phyloP scores from a whole-genome alignment of 306 rosid species.

The Spatholobus suberectus region DNA sequence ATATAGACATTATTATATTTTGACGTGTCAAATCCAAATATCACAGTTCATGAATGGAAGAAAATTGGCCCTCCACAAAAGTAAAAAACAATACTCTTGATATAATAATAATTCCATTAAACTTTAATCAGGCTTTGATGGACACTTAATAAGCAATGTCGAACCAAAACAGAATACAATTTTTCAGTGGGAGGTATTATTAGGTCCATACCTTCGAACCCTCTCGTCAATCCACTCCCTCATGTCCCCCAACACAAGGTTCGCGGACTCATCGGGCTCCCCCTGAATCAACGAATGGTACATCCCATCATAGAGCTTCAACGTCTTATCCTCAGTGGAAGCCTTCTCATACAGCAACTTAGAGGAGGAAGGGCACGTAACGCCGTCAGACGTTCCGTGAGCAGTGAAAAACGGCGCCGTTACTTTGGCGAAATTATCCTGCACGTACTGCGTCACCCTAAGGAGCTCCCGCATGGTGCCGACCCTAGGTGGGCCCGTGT shows the following conservation, averaged over 20 bases:
- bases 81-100: no score
- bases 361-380: slow-evolving; percentile 89
- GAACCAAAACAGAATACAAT: neutral
- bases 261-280: slow-evolving; percentile 79
- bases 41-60: no score
- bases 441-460: slow-evolving; percentile 81
- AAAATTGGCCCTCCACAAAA: no score
- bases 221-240: slow-evolving; percentile 90
- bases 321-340: slow-evolving; percentile 72
- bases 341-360: slow-evolving; percentile 78
- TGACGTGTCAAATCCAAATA: no score
- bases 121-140: neutral
- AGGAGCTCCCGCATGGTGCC: slow-evolving; percentile 95
- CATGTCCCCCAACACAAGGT: slow-evolving; percentile 75
- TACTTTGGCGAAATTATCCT: slow-evolving; percentile 74
- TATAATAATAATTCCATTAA: slow-evolving; percentile 13
- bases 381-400: slow-evolving; percentile 86
- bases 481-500: slow-evolving; percentile 89
- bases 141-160: neutral
- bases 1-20: no score
- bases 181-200: neutral
- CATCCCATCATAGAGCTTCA: slow-evolving; percentile 95
- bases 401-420: slow-evolving; percentile 84
- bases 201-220: slow-evolving; percentile 58
- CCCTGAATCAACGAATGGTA: slow-evolving; percentile 94